Conservation (phyloP, 257 asterid genomes). For the Voacanga thouarsii region DNA sequence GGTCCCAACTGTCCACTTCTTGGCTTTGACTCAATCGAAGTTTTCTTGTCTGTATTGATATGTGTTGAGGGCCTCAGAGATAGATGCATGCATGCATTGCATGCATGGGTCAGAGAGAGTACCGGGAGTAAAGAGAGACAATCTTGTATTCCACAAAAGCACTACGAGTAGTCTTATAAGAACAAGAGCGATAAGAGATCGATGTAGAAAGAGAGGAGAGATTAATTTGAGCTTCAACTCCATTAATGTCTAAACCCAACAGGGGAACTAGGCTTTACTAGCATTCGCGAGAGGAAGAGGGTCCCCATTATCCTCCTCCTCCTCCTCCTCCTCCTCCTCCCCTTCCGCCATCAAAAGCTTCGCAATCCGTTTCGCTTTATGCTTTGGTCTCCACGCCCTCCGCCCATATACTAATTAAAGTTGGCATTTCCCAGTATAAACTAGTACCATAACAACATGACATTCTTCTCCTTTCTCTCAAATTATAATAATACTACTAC, state of each 20-base stretch:
- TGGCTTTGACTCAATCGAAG: background rate
- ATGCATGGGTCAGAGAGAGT: background rate
- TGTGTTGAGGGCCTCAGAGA: too few relatives aligned
- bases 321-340: slow-evolving; percentile 13
- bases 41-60: background rate
- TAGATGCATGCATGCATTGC: background rate
- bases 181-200: too few relatives aligned
- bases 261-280: too few relatives aligned
- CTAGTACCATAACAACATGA: background rate
- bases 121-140: slow-evolving; percentile 8
- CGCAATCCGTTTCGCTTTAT: slow-evolving; percentile 10
- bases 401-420: background rate
- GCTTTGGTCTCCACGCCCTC: background rate
- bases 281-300: slow-evolving; percentile 6
- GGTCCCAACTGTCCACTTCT: background rate
- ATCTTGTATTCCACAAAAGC: slow-evolving; percentile 34
- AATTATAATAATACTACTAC: too few relatives aligned
- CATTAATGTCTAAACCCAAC: too few relatives aligned
- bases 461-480: background rate
- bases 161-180: background rate
- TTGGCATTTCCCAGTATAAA: background rate
- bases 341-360: slow-evolving; percentile 18
- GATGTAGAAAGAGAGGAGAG: background rate
- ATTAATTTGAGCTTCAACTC: background rate
- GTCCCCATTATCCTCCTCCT: background rate